Percentiles rank a stretch among this genome's conserved stretches.
Evolutionary conservation across 2,329 filamentous ascomycete species (phyloP).

Genomic region (Alternaria metachromatica): DNA sequence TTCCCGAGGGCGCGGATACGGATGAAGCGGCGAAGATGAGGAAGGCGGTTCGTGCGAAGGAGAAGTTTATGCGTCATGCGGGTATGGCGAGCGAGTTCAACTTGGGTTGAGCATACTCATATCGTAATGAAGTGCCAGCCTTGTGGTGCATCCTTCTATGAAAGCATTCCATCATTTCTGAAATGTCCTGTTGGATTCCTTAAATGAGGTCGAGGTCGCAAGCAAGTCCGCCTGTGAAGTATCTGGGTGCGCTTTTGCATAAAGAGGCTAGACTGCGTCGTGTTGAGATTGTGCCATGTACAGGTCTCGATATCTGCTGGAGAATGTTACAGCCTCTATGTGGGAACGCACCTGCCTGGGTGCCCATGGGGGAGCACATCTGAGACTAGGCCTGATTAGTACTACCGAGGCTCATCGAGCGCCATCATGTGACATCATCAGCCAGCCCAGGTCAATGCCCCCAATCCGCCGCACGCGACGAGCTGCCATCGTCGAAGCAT

Average conservation of each 20-base stretch:
- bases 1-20: slow-evolving; percentile 55
- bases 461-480: not conserved
- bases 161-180: not conserved
- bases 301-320: not conserved
- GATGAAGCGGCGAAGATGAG: slow-evolving; percentile 68
- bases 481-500: not conserved
- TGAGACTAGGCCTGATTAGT: not conserved
- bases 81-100: slow-evolving; percentile 71
- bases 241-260: not conserved
- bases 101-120: slow-evolving; percentile 57
- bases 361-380: not conserved
- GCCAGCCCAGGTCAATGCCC: not conserved
- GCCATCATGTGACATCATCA: not conserved
- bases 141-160: too few species aligned
- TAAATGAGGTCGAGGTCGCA: not conserved
- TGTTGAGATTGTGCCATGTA: not conserved
- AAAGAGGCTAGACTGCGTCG: not conserved
- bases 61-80: slow-evolving; percentile 59
- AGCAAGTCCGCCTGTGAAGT: not conserved
- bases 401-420: not conserved
- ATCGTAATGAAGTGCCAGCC: not conserved
- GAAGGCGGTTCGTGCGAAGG: slow-evolving; percentile 58
- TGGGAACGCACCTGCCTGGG: not conserved
- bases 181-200: not conserved
- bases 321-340: not conserved